These are phyloP conservation scores for Lactarius deliciosus DNA, from an alignment of 768 basidiomycete genomes.

Conservation along the genomic window DNA sequence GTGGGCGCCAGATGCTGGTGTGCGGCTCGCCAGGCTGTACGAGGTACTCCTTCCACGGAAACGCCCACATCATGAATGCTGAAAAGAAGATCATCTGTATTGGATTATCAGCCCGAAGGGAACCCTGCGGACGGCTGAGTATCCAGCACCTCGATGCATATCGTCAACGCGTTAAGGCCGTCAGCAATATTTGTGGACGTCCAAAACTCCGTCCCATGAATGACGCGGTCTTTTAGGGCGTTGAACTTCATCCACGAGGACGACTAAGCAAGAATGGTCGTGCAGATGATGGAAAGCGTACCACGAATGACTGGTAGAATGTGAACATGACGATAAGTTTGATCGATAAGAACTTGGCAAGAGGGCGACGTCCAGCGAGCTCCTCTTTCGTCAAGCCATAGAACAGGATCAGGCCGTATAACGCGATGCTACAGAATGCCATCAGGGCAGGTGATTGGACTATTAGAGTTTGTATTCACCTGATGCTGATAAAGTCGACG, in stretches of 20 bases:
- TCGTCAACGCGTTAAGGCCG: constrained; percentile 78
- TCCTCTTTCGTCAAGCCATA: constrained; percentile 82
- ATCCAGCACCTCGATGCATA: constrained; percentile 72
- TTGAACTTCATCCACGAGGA: constrained; percentile 48
- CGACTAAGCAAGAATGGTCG: no score
- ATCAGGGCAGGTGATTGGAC: neutral
- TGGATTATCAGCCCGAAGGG: constrained; percentile 17
- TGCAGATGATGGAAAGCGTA: constrained; percentile 31
- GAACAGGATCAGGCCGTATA: constrained; percentile 84
- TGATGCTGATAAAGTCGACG: constrained; percentile 81
- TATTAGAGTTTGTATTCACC: constrained; percentile 41
- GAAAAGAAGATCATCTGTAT: constrained; percentile 82
- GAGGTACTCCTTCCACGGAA: constrained; percentile 65
- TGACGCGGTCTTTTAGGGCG: constrained; percentile 64
- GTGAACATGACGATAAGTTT: constrained; percentile 88
- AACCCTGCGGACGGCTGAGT: constrained; percentile 17
- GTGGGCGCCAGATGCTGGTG: constrained; percentile 65
- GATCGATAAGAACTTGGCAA: constrained; percentile 85
- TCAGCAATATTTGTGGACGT: constrained; percentile 80
- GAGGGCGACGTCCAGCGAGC: constrained; percentile 68
- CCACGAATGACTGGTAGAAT: constrained; percentile 81
- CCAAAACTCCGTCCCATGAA: constrained; percentile 83
- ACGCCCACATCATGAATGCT: constrained; percentile 80
- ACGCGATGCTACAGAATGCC: constrained; percentile 56
- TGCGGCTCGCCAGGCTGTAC: constrained; percentile 40